These are phyloP conservation scores for Chalaropsis ovoidea DNA, from an alignment of 2,329 filamentous ascomycete genomes.

Conservation along the genomic window DNA sequence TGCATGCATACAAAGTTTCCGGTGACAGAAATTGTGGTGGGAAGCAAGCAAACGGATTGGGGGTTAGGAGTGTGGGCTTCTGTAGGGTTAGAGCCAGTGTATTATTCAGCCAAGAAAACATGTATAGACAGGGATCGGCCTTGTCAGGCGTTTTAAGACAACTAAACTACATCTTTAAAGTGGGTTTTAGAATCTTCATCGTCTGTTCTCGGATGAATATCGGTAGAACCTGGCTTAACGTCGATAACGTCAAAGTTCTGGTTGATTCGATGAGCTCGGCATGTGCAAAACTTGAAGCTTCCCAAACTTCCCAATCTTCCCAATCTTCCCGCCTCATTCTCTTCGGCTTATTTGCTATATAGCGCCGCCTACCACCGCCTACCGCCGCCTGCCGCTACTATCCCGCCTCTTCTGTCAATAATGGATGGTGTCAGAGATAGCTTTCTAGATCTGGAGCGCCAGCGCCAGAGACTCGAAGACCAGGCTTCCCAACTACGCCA, in stretches of 20 bases:
- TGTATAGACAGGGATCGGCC: neutral
- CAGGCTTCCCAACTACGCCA: constrained; percentile 60
- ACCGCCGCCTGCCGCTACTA: too few relatives aligned
- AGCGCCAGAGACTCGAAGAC: constrained; percentile 63
- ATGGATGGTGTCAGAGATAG: constrained; percentile 41
- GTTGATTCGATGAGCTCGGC: constrained; percentile 11
- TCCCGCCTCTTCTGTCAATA: neutral
- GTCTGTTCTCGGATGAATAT: neutral
- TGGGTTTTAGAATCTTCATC: constrained; percentile 1
- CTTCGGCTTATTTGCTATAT: neutral
- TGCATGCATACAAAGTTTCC: neutral
- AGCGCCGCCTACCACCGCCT: neutral
- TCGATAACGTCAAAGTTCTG: constrained; percentile 9
- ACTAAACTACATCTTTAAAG: neutral
- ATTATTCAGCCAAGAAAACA: neutral
- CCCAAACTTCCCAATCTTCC: neutral
- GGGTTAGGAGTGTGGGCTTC: too few relatives aligned
- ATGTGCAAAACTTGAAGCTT: constrained; percentile 9
- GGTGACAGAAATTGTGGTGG: neutral
- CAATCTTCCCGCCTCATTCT: neutral
- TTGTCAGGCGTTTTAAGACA: neutral
- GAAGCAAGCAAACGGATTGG: neutral
- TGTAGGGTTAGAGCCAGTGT: neutral
- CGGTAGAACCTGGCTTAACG: neutral
- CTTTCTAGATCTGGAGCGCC: constrained; percentile 61